These are phyloP conservation scores for Xerocomus brunneocitrinus DNA, from an alignment of 768 basidiomycete genomes.

Conservation along the genomic window DNA sequence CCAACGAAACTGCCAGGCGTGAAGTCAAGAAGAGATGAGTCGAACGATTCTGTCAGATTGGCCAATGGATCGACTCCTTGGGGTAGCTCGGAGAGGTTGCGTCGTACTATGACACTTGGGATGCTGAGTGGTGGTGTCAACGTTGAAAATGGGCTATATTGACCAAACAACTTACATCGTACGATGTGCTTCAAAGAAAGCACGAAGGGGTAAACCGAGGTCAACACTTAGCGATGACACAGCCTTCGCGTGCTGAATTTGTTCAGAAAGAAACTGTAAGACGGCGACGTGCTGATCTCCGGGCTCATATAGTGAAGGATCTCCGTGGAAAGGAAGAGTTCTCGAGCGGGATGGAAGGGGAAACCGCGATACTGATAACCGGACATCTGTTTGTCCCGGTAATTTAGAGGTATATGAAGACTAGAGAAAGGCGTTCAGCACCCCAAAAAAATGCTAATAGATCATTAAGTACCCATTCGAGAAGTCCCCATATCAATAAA, in stretches of 20 bases:
- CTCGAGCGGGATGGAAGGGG: slow-evolving; percentile 9
- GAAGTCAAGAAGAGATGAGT: slow-evolving; percentile 23
- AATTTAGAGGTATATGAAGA: slow-evolving; percentile 10
- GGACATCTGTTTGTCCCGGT: slow-evolving; percentile 1
- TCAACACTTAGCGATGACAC: slow-evolving; percentile 19
- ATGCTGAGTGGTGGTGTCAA: slow-evolving; percentile 7
- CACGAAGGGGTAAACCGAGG: slow-evolving; percentile 18
- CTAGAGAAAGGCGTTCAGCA: slow-evolving; percentile 13
- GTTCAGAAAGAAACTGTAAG: slow-evolving; percentile 26
- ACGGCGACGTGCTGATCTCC: slow-evolving; percentile 16
- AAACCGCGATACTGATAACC: slow-evolving; percentile 1
- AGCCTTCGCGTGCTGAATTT: slow-evolving; percentile 26
- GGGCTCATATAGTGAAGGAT: slow-evolving; percentile 7
- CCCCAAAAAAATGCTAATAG: background rate
- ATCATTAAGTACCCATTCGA: slow-evolving; percentile 18
- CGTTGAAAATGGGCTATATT: background rate
- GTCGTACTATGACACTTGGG: slow-evolving; percentile 1
- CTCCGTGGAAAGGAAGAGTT: slow-evolving; percentile 1
- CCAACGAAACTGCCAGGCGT: slow-evolving; percentile 25
- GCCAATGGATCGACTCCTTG: slow-evolving; percentile 7
- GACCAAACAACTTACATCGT: slow-evolving; percentile 11
- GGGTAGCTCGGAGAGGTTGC: background rate
- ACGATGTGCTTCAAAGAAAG: slow-evolving; percentile 21
- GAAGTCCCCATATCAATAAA: slow-evolving; percentile 19
- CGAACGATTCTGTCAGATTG: slow-evolving; percentile 21